These are phyloP conservation scores for Steccherinum ochraceum DNA, from an alignment of 768 basidiomycete genomes.

Conservation along the genomic window DNA sequence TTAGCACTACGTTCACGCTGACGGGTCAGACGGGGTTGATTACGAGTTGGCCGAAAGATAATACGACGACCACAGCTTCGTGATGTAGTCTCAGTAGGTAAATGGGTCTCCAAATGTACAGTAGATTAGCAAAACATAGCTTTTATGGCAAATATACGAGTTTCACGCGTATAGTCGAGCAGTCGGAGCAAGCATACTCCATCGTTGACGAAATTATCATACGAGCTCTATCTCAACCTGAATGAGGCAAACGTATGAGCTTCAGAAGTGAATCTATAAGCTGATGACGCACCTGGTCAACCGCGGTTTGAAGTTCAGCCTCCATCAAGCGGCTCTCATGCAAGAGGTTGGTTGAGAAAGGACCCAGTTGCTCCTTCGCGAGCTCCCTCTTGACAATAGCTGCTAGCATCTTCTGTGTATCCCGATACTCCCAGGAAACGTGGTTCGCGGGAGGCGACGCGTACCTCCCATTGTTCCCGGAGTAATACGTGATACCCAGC, in stretches of 20 bases:
- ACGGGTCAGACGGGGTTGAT: slow-evolving; percentile 36
- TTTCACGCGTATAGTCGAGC: too few species aligned
- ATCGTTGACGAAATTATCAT: too few species aligned
- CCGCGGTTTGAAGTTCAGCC: neutral
- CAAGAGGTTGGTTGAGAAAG: neutral
- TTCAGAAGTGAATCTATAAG: too few species aligned
- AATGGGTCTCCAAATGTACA: too few species aligned
- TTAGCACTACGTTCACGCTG: slow-evolving; percentile 37
- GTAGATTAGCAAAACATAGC: too few species aligned
- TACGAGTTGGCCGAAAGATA: slow-evolving; percentile 29
- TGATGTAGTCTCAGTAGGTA: too few species aligned
- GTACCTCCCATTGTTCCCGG: neutral
- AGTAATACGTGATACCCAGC: neutral
- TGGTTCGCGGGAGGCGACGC: too few species aligned
- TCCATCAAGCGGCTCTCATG: neutral
- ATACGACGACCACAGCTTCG: neutral
- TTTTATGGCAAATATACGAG: too few species aligned
- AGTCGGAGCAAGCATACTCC: too few species aligned
- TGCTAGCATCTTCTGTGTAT: neutral
- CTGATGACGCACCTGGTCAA: too few species aligned
- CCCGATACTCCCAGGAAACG: neutral
- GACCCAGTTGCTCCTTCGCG: neutral
- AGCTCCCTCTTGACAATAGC: neutral
- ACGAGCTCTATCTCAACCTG: too few species aligned
- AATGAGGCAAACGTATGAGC: too few species aligned